These are phyloP conservation scores for Phytopythium oedochilum DNA, from an alignment of 352 stramenopile genomes.

Conservation along the genomic window DNA sequence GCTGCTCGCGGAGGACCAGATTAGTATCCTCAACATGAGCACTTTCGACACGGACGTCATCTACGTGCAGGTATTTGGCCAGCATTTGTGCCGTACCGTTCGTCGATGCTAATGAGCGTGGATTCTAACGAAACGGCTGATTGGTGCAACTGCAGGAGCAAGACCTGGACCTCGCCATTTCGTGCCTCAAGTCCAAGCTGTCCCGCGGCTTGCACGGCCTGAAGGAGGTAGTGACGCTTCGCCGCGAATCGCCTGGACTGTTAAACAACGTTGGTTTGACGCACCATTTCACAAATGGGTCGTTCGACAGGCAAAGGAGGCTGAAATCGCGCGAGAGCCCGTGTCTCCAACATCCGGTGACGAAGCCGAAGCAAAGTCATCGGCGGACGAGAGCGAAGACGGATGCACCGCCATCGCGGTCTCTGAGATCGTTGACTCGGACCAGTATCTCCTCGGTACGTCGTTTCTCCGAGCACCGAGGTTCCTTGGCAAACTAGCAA, in stretches of 20 bases:
- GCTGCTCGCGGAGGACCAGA: constrained; percentile 71
- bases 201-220: constrained; percentile 73
- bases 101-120: neutral
- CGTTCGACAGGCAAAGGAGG: constrained; percentile 40
- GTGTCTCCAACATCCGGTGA: constrained; percentile 16
- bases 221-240: constrained; percentile 48
- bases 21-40: constrained; percentile 91
- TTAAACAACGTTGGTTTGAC: neutral
- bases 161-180: constrained; percentile 61
- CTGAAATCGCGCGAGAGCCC: constrained; percentile 30
- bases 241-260: neutral
- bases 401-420: neutral
- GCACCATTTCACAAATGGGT: neutral
- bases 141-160: constrained; percentile 18
- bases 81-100: neutral
- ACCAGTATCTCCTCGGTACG: constrained; percentile 70
- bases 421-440: constrained; percentile 45
- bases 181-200: constrained; percentile 73
- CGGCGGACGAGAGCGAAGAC: constrained; percentile 6
- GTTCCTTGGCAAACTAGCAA: neutral
- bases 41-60: constrained; percentile 89
- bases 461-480: neutral
- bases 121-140: neutral
- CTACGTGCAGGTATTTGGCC: constrained; percentile 46
- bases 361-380: constrained; percentile 8